Conservation (phyloP, 2,329 filamentous ascomycete genomes). For the Penicillium sp. region DNA sequence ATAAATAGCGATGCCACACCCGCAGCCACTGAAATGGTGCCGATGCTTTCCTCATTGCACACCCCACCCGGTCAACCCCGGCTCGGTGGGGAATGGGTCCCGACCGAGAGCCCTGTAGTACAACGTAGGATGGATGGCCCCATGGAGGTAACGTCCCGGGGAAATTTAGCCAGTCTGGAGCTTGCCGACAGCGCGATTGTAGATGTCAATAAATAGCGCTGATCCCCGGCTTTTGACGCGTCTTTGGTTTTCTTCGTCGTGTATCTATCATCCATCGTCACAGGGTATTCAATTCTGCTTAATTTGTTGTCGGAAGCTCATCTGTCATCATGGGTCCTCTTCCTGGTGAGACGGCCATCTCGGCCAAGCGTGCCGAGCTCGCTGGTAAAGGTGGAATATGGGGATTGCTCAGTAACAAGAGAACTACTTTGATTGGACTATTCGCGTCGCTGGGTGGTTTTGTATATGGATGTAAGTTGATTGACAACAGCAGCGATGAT, state of each 20-base stretch:
- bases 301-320: background rate
- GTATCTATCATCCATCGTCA: background rate
- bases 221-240: background rate
- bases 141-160: background rate
- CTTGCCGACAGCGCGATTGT: background rate
- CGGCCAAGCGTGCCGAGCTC: conserved; percentile 35
- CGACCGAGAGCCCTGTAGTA: no score
- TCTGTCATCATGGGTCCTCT: conserved; percentile 13
- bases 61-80: background rate
- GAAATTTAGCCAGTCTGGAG: background rate
- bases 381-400: conserved; percentile 45
- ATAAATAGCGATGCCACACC: background rate
- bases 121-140: background rate
- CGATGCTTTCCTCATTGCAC: background rate
- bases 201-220: background rate
- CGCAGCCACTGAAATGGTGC: background rate
- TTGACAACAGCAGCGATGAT: background rate
- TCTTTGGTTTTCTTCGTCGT: background rate
- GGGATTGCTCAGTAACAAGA: conserved; percentile 53
- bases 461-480: conserved; percentile 57
- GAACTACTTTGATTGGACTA: conserved; percentile 56
- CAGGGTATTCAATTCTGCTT: background rate
- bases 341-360: conserved; percentile 26
- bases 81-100: background rate
- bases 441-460: conserved; percentile 55